Base-by-base conservation (phyloP, 208 protist species). In the Crithidia sp. region DNA sequence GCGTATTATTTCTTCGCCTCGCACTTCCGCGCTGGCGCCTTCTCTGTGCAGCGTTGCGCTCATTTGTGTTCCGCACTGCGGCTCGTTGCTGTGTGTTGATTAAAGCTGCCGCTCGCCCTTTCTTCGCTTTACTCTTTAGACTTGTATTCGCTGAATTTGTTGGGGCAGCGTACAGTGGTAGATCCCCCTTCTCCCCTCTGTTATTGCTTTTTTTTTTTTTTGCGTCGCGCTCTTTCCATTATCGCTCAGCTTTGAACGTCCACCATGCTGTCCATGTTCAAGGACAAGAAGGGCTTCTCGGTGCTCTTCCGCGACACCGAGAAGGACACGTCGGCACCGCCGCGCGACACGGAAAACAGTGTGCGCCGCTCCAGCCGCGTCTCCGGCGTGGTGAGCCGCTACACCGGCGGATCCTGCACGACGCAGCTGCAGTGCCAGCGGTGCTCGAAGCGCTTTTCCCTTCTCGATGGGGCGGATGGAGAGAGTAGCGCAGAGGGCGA, bases 191-290 rank as follows among this genome's bases (percentile, higher is more conserved):
- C 5, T n/a, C 44, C 47, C 40, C 14, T 13, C 5, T 47, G 54
- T 28, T 16, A 17, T 9, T 37, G 14, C 54, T 50, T 17, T 40
- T 37, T 49, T 58, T 43, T 37, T 17, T 36, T 7, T 47, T 52
- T 60, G 6, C 19, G 19, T 57, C 39, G 8, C 13, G 56, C 44
- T 37, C 43, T 37, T 13, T 2, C 59, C 9, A 4, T 4, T 5
- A 37, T 56, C 45, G 8, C 19, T 12, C 28, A 28, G 28, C 28
- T 28, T 28, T 1, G 28, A 28, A 28, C 28, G 6, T 17, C 53
- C 19, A 72, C 7, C 3, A 94, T 94, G 89, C 28, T 90, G 44
- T 90, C 84, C 5, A 87, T 91, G 84, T 87, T 91, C 47, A 90
- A 90, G 58, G 79, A 81, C 8, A 91, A 92, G 64, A 86, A 85